These are phyloP conservation scores for Triangularia setosa DNA, from an alignment of 2,329 filamentous ascomycete species.

Conservation along the genomic window DNA sequence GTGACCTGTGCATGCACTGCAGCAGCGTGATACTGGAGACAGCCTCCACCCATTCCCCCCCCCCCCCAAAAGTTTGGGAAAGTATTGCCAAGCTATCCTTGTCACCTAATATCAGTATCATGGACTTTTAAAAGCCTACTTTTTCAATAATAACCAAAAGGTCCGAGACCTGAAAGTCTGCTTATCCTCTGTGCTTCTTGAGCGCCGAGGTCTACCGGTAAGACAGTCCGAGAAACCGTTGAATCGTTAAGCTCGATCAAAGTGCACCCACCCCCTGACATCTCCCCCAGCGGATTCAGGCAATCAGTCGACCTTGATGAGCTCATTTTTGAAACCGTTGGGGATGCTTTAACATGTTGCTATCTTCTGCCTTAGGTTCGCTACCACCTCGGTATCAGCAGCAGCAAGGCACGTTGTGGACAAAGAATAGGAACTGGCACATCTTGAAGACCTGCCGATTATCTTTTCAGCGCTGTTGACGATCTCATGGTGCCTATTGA, in stretches of 20 bases:
- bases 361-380: not conserved
- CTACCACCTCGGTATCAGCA: not conserved
- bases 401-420: no score
- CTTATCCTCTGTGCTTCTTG: not conserved
- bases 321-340: slow-evolving; percentile 5
- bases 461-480: no score
- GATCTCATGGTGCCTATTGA: no score
- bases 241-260: not conserved
- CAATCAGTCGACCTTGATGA: not conserved
- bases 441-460: no score
- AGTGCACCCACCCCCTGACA: not conserved
- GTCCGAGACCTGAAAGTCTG: not conserved
- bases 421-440: no score
- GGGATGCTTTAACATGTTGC: not conserved
- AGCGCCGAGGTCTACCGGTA: not conserved
- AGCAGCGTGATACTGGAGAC: not conserved
- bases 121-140: not conserved
- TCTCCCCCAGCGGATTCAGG: not conserved
- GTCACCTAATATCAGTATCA: not conserved
- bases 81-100: not conserved
- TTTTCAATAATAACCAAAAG: no score
- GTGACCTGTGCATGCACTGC: not conserved
- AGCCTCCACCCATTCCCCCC: not conserved
- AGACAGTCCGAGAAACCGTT: not conserved
- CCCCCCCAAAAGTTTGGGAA: not conserved